Evolutionary conservation across 2,329 filamentous ascomycete species (phyloP).

Genomic region (Trichophyton benhamiae): DNA sequence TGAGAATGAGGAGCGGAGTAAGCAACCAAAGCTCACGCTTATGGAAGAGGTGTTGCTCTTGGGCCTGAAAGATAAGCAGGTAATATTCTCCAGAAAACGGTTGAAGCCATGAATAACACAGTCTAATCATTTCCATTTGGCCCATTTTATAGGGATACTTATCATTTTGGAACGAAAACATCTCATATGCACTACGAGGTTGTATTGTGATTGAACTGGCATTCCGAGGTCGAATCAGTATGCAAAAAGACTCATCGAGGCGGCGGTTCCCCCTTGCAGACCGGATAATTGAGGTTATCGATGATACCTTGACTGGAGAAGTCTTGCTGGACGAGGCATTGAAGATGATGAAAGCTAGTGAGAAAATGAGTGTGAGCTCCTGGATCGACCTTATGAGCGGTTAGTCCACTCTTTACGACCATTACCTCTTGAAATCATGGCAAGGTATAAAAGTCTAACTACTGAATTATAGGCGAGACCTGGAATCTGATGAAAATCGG

Average conservation of each 20-base stretch:
- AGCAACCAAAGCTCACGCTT: constrained; percentile 93
- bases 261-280: constrained; percentile 87
- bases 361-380: constrained; percentile 98
- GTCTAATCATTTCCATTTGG: background rate
- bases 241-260: constrained; percentile 91
- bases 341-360: constrained; percentile 99
- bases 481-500: constrained; percentile 99
- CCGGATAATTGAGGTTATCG: constrained; percentile 89
- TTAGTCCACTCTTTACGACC: constrained; percentile 31
- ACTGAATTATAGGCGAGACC: constrained; percentile 67
- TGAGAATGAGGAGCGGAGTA: constrained; percentile 89
- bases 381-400: constrained; percentile 99
- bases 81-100: constrained; percentile 32
- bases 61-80: constrained; percentile 97
- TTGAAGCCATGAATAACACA: background rate
- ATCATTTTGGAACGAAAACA: constrained; percentile 99
- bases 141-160: constrained; percentile 63
- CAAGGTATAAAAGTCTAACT: constrained; percentile 11
- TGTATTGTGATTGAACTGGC: constrained; percentile 98
- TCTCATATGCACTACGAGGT: constrained; percentile 90
- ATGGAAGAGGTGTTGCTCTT: constrained; percentile 97
- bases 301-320: constrained; percentile 91
- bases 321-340: constrained; percentile 93
- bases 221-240: constrained; percentile 89
- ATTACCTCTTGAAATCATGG: background rate